Evolutionary conservation across 2,329 filamentous ascomycete species (phyloP).

Genomic region (Dryadomyces sulphureus): DNA sequence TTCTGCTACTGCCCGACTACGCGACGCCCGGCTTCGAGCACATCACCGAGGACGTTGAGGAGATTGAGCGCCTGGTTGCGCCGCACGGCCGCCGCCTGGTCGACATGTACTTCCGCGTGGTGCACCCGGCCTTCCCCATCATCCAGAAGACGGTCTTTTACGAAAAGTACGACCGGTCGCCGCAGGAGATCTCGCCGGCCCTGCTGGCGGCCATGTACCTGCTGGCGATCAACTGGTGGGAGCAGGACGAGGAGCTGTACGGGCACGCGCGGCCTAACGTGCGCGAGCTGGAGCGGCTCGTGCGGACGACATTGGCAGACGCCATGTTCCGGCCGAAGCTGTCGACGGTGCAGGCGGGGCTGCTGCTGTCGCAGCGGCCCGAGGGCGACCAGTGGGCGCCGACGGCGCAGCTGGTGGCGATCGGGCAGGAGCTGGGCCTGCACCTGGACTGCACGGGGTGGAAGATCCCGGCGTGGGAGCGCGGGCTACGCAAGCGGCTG

Average conservation of each 20-base stretch:
- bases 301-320: conserved; percentile 27
- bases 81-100: conserved; percentile 49
- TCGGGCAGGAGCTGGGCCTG: conserved; percentile 43
- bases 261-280: conserved; percentile 26
- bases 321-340: conserved; percentile 37
- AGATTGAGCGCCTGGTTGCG: conserved; percentile 53
- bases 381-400: conserved; percentile 31
- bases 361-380: conserved; percentile 35
- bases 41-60: conserved; percentile 45
- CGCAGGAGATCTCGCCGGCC: conserved; percentile 43
- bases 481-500: conserved; percentile 42
- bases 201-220: conserved; percentile 46
- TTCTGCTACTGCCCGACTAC: conserved; percentile 64
- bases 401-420: conserved; percentile 37
- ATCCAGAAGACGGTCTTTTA: conserved; percentile 46
- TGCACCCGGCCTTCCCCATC: conserved; percentile 44
- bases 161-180: conserved; percentile 42
- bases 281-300: conserved; percentile 18
- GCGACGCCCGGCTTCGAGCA: conserved; percentile 59
- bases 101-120: conserved; percentile 50
- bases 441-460: conserved; percentile 47
- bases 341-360: conserved; percentile 38
- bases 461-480: conserved; percentile 49
- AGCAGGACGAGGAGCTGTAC: conserved; percentile 38
- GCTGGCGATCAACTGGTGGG: conserved; percentile 46